Percentiles rank a stretch among this genome's conserved stretches.
phyloP scores from a whole-genome alignment of 75 land plant species.

The Azolla pinnata region DNA sequence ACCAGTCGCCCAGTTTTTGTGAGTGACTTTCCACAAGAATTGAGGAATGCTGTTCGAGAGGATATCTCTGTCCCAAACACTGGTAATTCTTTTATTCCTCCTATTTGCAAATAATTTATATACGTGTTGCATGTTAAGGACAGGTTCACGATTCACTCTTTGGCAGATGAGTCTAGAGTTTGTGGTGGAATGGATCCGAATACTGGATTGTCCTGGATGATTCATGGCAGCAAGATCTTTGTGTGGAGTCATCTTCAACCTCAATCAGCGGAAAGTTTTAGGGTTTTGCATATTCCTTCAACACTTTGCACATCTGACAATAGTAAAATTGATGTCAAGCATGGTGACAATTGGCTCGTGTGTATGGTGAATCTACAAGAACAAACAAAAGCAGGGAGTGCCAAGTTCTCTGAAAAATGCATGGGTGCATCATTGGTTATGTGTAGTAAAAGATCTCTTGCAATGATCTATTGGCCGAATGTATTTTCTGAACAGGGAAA shows the following conservation, averaged over 20 bases:
- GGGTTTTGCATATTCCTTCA: constrained; percentile 53
- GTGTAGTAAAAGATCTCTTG: constrained; percentile 47
- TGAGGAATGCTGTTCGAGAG: constrained; percentile 55
- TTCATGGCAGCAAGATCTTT: constrained; percentile 49
- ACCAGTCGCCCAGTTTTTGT: constrained; percentile 71
- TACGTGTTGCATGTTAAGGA: background rate
- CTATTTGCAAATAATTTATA: constrained; percentile 3
- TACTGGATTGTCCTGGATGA: constrained; percentile 70
- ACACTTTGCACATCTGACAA: constrained; percentile 17
- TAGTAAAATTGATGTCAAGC: constrained; percentile 9
- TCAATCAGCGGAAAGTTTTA: constrained; percentile 35
- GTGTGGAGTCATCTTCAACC: constrained; percentile 73
- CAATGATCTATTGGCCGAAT: constrained; percentile 78
- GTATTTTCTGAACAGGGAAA: constrained; percentile 28
- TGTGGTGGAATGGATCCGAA: constrained; percentile 86
- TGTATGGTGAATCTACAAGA: constrained; percentile 45
- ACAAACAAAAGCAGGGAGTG: constrained; percentile 7
- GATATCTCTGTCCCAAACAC: constrained; percentile 23
- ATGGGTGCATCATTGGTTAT: constrained; percentile 55
- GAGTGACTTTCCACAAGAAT: constrained; percentile 80
- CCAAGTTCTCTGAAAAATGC: constrained; percentile 10
- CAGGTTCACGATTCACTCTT: constrained; percentile 1
- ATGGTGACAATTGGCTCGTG: constrained; percentile 45
- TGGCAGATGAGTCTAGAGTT: constrained; percentile 28
- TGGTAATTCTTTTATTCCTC: background rate